A percentile compares a stretch with the other conserved stretches of the same genome.
These are phyloP conservation scores for Mimosa bimucronata DNA, from an alignment of 306 rosid species.

Conservation along the genomic window DNA sequence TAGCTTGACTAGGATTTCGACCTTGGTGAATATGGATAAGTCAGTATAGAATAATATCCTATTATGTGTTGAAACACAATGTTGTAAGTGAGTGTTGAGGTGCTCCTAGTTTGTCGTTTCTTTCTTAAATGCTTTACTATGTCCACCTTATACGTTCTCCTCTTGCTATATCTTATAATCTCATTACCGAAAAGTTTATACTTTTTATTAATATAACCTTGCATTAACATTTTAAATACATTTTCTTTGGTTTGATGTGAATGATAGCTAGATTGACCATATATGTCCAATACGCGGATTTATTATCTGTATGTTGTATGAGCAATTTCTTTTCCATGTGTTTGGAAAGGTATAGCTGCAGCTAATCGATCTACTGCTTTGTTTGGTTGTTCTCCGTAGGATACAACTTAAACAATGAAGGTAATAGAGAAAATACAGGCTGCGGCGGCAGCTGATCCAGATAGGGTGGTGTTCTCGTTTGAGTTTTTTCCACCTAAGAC, in stretches of 20 bases:
- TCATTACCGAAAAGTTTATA: background rate
- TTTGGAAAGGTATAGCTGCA: constrained; percentile 12
- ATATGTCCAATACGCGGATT: background rate
- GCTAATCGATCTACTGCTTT: constrained; percentile 32
- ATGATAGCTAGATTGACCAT: background rate
- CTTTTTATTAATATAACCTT: background rate
- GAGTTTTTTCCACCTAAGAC: constrained; percentile 97
- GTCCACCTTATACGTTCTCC: background rate
- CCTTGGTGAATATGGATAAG: background rate
- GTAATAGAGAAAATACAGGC: constrained; percentile 77
- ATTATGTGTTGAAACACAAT: background rate
- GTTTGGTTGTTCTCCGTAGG: constrained; percentile 30
- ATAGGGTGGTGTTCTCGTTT: constrained; percentile 80
- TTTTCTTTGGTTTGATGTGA: background rate
- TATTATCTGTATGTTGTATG: background rate
- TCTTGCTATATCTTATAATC: background rate
- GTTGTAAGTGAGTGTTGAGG: background rate
- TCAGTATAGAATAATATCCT: background rate
- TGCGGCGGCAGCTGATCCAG: constrained; percentile 50
- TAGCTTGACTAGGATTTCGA: background rate
- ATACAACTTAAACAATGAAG: constrained; percentile 54
- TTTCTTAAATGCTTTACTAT: background rate
- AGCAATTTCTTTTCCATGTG: background rate
- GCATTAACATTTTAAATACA: background rate
- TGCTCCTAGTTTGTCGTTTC: background rate